Conservation (phyloP, 768 basidiomycete genomes). For the Lyophyllum decastes region DNA sequence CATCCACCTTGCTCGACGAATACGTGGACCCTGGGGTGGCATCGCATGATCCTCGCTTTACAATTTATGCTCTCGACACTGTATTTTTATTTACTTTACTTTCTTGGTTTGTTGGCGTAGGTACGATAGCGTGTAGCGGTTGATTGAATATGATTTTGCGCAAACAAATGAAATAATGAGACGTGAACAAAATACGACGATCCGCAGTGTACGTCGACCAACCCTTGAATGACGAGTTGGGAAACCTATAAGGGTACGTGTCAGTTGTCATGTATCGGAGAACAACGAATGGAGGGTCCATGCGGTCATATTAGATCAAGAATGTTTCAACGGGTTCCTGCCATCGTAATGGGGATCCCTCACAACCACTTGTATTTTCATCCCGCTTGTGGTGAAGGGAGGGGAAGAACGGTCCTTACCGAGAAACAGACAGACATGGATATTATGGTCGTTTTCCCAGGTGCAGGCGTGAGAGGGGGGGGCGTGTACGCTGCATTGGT, state of each 20-base stretch:
- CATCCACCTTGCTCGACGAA: slow-evolving; percentile 93
- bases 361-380: slow-evolving; percentile 79
- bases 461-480: background rate
- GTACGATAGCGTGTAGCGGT: background rate
- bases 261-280: background rate
- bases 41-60: slow-evolving; percentile 44
- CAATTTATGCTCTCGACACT: slow-evolving; percentile 7
- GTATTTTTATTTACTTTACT: slow-evolving; percentile 18
- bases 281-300: background rate
- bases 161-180: background rate
- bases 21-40: slow-evolving; percentile 88
- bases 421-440: background rate
- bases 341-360: slow-evolving; percentile 57
- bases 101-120: slow-evolving; percentile 13
- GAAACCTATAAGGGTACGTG: background rate
- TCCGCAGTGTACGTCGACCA: background rate
- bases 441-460: slow-evolving; percentile 11
- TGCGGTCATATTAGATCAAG: slow-evolving; percentile 94
- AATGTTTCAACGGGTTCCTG: slow-evolving; percentile 59
- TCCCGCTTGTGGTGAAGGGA: slow-evolving; percentile 29
- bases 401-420: slow-evolving; percentile 21
- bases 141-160: background rate
- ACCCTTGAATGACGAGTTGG: background rate
- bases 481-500: background rate
- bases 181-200: no score